Conservation (phyloP, 177 flowering plant species). For the Telopea speciosissima region DNA sequence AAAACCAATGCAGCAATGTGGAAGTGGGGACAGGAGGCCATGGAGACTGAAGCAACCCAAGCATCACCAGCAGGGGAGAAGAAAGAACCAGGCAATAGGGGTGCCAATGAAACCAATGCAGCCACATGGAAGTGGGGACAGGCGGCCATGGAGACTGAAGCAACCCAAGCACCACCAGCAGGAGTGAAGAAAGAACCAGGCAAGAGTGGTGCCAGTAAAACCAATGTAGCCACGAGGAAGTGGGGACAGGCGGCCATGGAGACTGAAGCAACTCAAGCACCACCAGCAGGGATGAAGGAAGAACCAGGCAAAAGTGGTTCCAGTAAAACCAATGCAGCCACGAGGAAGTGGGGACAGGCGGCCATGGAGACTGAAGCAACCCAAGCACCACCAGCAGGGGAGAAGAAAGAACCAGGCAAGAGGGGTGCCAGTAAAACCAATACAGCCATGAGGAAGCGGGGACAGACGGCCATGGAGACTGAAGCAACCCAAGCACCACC, state of each 20-base stretch:
- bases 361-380: conserved; percentile 34
- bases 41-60: conserved; percentile 30
- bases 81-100: conserved; percentile 39
- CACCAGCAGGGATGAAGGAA: conserved; percentile 32
- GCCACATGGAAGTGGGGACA: no score
- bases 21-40: no score
- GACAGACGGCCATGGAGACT: no score
- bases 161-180: conserved; percentile 17
- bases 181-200: conserved; percentile 34
- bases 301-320: conserved; percentile 40
- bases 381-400: conserved; percentile 21
- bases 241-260: no score
- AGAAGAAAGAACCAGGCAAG: conserved; percentile 36
- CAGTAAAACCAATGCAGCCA: conserved; percentile 26
- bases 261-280: conserved; percentile 21
- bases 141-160: no score
- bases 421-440: conserved; percentile 38
- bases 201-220: conserved; percentile 37
- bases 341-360: no score
- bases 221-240: conserved; percentile 36
- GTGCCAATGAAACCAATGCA: conserved; percentile 31
- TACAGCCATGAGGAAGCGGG: conserved; percentile 45
- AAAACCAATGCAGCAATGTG: conserved; percentile 31
- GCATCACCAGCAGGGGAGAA: conserved; percentile 25
- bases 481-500: conserved; percentile 28